Conservation (phyloP, 768 basidiomycete genomes). For the Leccinum sublutescens region DNA sequence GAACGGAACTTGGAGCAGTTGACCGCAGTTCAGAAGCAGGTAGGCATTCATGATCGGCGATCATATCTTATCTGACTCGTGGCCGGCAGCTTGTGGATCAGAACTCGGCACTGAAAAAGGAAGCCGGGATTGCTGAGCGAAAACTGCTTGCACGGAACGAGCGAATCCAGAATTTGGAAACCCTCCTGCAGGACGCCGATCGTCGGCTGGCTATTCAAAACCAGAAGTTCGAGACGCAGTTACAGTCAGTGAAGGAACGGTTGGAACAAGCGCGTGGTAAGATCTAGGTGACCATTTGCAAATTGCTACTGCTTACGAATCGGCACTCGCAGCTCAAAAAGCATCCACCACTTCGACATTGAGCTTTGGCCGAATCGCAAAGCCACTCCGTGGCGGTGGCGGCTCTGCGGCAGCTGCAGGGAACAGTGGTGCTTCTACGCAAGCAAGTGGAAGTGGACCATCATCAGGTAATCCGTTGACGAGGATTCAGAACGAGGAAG, state of each 20-base stretch:
- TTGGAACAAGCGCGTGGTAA: conserved; percentile 90
- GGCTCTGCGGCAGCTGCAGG: conserved; percentile 48
- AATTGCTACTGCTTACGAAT: conserved; percentile 30
- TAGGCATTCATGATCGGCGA: conserved; percentile 30
- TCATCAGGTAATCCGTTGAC: conserved; percentile 61
- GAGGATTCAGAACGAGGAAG: conserved; percentile 80
- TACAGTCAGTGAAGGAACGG: conserved; percentile 89
- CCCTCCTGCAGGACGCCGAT: conserved; percentile 90
- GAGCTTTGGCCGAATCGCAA: conserved; percentile 93
- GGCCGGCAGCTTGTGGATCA: conserved; percentile 88
- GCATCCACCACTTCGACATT: conserved; percentile 66
- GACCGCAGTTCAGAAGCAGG: conserved; percentile 96
- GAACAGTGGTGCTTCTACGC: conserved; percentile 38
- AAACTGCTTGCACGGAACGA: conserved; percentile 96
- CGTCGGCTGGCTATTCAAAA: conserved; percentile 89
- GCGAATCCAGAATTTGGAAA: conserved; percentile 95
- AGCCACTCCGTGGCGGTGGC: conserved; percentile 93
- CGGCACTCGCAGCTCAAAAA: conserved; percentile 61
- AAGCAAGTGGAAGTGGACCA: conserved; percentile 42
- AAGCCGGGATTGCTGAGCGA: conserved; percentile 94
- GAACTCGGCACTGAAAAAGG: conserved; percentile 95
- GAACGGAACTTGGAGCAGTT: conserved; percentile 96
- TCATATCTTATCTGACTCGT: conserved; percentile 12
- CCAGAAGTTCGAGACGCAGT: conserved; percentile 91
- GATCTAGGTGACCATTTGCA: conserved; percentile 25